A percentile compares a stretch with the other conserved stretches of the same genome.
Conservation (phyloP, 2,329 filamentous ascomycete genomes). For the Colletotrichum gloeosporioides region DNA sequence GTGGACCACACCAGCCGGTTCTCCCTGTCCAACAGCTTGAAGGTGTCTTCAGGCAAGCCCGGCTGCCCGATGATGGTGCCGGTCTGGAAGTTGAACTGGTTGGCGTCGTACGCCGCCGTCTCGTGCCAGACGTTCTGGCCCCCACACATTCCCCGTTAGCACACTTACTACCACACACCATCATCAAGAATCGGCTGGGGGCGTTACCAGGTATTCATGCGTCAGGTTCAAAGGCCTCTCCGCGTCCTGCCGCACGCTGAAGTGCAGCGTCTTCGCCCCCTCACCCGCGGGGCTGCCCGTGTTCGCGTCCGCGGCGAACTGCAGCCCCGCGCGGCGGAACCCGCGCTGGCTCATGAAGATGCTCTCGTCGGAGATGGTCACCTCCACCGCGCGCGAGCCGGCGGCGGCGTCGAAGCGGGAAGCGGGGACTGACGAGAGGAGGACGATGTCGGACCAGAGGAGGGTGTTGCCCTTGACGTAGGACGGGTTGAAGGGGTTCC, state of each 20-base stretch:
- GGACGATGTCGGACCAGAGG: slow-evolving; percentile 40
- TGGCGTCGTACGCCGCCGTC: slow-evolving; percentile 38
- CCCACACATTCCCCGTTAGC: not conserved
- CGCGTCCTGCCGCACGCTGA: slow-evolving; percentile 37
- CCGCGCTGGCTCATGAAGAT: slow-evolving; percentile 51
- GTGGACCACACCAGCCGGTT: slow-evolving; percentile 23
- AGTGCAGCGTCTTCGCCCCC: slow-evolving; percentile 41
- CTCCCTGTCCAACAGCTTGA: slow-evolving; percentile 20
- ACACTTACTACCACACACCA: not conserved
- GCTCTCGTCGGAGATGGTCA: slow-evolving; percentile 48
- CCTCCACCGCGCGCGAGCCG: slow-evolving; percentile 41
- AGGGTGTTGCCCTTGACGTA: slow-evolving; percentile 40
- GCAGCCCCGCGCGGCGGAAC: slow-evolving; percentile 50
- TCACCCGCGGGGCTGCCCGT: slow-evolving; percentile 36
- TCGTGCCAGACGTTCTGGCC: slow-evolving; percentile 41
- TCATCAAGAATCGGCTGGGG: not conserved
- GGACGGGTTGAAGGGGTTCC: slow-evolving; percentile 37
- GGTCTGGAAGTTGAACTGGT: slow-evolving; percentile 43
- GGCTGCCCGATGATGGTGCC: slow-evolving; percentile 33
- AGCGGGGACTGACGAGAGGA: slow-evolving; percentile 30
- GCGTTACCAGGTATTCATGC: slow-evolving; percentile 38
- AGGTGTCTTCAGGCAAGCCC: slow-evolving; percentile 4
- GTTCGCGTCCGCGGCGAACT: slow-evolving; percentile 47
- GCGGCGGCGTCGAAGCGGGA: slow-evolving; percentile 42
- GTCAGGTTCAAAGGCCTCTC: slow-evolving; percentile 37